These are phyloP conservation scores for Drosera capensis DNA, from an alignment of 148 eudicot genomes.

Conservation along the genomic window DNA sequence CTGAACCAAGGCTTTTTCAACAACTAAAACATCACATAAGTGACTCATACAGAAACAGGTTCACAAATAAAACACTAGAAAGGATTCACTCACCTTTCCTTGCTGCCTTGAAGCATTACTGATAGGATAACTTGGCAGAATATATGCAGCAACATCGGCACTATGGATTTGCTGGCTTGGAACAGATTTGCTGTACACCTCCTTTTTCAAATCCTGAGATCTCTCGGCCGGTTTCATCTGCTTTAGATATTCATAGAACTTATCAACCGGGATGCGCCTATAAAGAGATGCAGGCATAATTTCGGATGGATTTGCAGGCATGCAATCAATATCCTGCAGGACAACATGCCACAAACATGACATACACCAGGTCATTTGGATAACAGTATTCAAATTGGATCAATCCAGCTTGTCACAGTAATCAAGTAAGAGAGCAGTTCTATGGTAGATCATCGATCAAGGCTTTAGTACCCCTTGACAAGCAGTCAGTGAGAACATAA, in stretches of 20 bases:
- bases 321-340: constrained; percentile 91
- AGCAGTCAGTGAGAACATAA: too few relatives aligned
- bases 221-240: constrained; percentile 36
- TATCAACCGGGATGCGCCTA: constrained; percentile 39
- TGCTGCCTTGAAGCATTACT: constrained; percentile 38
- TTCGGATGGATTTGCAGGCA: constrained; percentile 72
- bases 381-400: neutral
- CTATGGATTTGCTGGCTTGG: constrained; percentile 30
- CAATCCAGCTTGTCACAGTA: too few relatives aligned
- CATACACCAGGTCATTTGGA: neutral
- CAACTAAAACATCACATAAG: too few relatives aligned
- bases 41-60: too few relatives aligned
- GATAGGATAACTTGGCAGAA: constrained; percentile 29
- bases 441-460: too few relatives aligned
- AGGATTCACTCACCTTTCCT: constrained; percentile 36
- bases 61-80: constrained; percentile 3
- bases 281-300: constrained; percentile 66
- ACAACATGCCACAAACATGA: neutral
- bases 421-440: too few relatives aligned
- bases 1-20: too few relatives aligned
- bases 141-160: constrained; percentile 19
- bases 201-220: constrained; percentile 30
- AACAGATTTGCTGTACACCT: constrained; percentile 29
- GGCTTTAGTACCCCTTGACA: too few relatives aligned
- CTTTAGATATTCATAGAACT: constrained; percentile 47